These are phyloP conservation scores for Mycena pura DNA, from an alignment of 768 basidiomycete species.

Conservation along the genomic window DNA sequence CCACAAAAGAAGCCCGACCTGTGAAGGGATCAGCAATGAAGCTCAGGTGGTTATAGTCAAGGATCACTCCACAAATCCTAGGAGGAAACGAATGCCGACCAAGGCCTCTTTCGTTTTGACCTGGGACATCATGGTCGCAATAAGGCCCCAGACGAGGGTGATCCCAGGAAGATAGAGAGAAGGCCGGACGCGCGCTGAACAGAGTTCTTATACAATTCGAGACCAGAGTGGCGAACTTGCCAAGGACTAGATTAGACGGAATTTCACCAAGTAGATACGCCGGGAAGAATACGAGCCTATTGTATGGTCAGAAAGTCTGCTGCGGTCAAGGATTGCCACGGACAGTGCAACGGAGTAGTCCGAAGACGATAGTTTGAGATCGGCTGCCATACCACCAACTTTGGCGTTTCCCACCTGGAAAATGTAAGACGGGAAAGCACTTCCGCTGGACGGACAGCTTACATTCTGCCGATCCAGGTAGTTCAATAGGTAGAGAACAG, in stretches of 20 bases:
- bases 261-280: constrained; percentile 22
- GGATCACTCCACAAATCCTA: constrained; percentile 20
- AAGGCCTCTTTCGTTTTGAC: constrained; percentile 20
- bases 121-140: constrained; percentile 19
- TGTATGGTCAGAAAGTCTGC: constrained; percentile 5
- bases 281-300: constrained; percentile 21
- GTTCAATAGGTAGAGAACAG: constrained; percentile 22
- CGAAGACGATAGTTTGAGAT: constrained; percentile 20
- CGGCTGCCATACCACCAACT: constrained; percentile 22
- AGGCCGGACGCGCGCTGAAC: constrained; percentile 19
- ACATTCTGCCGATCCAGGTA: constrained; percentile 22
- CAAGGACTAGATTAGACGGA: constrained; percentile 21
- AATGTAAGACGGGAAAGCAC: constrained; percentile 6
- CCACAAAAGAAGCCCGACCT: constrained; percentile 22
- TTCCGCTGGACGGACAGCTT: constrained; percentile 3
- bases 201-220: constrained; percentile 9
- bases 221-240: constrained; percentile 9
- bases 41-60: constrained; percentile 5
- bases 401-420: constrained; percentile 18
- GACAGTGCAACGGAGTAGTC: constrained; percentile 21
- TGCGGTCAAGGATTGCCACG: constrained; percentile 9
- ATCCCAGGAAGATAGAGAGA: constrained; percentile 20
- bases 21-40: constrained; percentile 12
- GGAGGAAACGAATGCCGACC: constrained; percentile 18
- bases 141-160: constrained; percentile 21